Evolutionary conservation across 805 yeast species (phyloP), one percentile per base, ranked within the genome.

Genomic region (Yarrowia deformans): DNA sequence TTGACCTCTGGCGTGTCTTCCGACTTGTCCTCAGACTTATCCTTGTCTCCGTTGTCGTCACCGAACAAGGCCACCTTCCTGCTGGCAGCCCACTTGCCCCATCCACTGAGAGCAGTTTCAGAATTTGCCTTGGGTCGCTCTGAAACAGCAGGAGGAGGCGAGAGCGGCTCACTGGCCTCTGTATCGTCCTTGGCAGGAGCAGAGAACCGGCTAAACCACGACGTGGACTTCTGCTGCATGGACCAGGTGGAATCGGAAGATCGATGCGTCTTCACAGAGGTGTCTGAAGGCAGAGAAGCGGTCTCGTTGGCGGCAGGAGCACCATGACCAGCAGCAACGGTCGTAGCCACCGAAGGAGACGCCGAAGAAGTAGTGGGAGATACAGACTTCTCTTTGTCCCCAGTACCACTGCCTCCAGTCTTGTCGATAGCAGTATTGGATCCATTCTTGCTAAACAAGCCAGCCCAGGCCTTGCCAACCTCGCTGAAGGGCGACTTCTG

Each of bases 71-170:
- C 42, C 3, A 43, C 18, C 64, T 56, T 56, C 39, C 42, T 56
- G 37, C 64, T 56, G 16, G 49, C 64, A 8, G 64, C 64, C 64
- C 64, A 56, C 37, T 56, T 56, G 64, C 64, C 64, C 64, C 64
- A 56, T 12, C 64, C 64, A 56, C 64, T 56, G 13, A 32, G n/a
- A 42, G 64, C 32, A 9, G 49, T 42, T 40, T 56, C 64, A 8
- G 64, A 56, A 32, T 56, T 49, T 5, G 64, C 49, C 49, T 56
- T 56, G 49, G 64, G 48, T 8, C 49, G 64, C 49, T 56, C 64
- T 5, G 64, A 16, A 29, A 56, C 49, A 8, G 48, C 40, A 10
- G 50, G 49, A 23, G 60, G 60, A 8, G 60, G 60, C 2, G 60
- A 19, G n/a, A 54, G 60, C n/a, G 63, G 63, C 35, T 56, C 63